A percentile compares a stretch with the other conserved stretches of the same genome.
Conservation (phyloP, 192 early-diverging fungal genomes). For the Umbelopsis sp. region DNA sequence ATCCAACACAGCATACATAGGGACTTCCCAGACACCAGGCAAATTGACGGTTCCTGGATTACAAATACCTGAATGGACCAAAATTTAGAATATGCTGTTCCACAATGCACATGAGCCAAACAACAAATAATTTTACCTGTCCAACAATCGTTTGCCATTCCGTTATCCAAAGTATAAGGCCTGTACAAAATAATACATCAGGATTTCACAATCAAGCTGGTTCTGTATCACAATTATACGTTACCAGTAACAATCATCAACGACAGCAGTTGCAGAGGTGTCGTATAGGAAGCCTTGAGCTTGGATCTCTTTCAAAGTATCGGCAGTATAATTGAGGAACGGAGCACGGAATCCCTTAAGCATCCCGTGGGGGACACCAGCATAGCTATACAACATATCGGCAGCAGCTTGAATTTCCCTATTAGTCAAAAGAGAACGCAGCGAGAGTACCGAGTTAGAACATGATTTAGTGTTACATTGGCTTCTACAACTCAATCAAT, state of each 20-base stretch:
- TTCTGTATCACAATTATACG: background rate
- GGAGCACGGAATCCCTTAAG: conserved; percentile 68
- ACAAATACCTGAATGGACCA: conserved; percentile 40
- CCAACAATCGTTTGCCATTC: conserved; percentile 62
- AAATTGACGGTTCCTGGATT: conserved; percentile 33
- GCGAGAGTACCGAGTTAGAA: background rate
- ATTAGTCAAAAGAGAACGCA: conserved; percentile 18
- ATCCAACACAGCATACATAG: conserved; percentile 60
- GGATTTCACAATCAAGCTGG: background rate
- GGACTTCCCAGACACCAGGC: conserved; percentile 70
- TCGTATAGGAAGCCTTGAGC: conserved; percentile 59
- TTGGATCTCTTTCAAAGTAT: conserved; percentile 47
- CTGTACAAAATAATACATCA: conserved; percentile 11
- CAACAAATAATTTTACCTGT: conserved; percentile 26
- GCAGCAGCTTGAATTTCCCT: conserved; percentile 49
- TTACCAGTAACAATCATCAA: conserved; percentile 58
- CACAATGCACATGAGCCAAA: background rate
- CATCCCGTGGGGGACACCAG: conserved; percentile 61
- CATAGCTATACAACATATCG: conserved; percentile 52
- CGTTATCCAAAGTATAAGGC: conserved; percentile 72
- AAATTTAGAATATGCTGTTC: background rate
- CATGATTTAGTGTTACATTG: background rate
- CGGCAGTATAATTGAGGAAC: conserved; percentile 57
- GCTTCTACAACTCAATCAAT: background rate
- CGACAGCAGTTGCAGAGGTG: conserved; percentile 49